Evolutionary conservation across 2,329 filamentous ascomycete species (phyloP).

Genomic region (Aspergillus ustus): DNA sequence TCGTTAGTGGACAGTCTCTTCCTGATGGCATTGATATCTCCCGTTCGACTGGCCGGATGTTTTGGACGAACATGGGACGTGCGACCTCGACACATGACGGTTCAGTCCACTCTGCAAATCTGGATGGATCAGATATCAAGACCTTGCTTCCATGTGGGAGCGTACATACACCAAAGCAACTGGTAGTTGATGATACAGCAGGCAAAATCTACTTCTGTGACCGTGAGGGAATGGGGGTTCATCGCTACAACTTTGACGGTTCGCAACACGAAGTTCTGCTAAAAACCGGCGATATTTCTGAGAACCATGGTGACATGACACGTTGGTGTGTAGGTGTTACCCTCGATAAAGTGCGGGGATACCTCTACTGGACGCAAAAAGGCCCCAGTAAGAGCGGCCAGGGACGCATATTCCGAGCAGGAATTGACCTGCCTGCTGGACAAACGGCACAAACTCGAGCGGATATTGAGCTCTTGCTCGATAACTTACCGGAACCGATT

Average conservation of each 20-base stretch:
- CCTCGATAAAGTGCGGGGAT: conserved; percentile 48
- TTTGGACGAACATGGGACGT: conserved; percentile 58
- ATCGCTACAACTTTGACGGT: conserved; percentile 43
- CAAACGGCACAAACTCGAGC: conserved; percentile 39
- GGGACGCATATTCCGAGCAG: conserved; percentile 61
- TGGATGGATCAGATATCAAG: conserved; percentile 54
- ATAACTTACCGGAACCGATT: conserved; percentile 59
- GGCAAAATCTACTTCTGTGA: conserved; percentile 49
- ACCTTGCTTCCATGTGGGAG: conserved; percentile 50
- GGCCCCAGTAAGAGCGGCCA: conserved; percentile 56
- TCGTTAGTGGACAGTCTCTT: conserved; percentile 29
- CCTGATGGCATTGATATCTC: conserved; percentile 55
- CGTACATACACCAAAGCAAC: conserved; percentile 56
- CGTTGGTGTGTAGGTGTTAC: conserved; percentile 63
- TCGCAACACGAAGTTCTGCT: conserved; percentile 43
- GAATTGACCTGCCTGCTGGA: conserved; percentile 45
- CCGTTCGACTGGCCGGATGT: conserved; percentile 41
- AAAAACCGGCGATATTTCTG: conserved; percentile 34
- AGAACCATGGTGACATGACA: conserved; percentile 32
- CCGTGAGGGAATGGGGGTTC: conserved; percentile 47
- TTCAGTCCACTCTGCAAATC: conserved; percentile 47
- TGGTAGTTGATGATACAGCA: conserved; percentile 34
- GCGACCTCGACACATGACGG: conserved; percentile 46
- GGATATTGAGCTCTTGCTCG: conserved; percentile 51
- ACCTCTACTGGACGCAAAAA: conserved; percentile 67